Evolutionary conservation across 2,329 filamentous ascomycete genomes (phyloP).

Genomic region (Trichophyton verrucosum): DNA sequence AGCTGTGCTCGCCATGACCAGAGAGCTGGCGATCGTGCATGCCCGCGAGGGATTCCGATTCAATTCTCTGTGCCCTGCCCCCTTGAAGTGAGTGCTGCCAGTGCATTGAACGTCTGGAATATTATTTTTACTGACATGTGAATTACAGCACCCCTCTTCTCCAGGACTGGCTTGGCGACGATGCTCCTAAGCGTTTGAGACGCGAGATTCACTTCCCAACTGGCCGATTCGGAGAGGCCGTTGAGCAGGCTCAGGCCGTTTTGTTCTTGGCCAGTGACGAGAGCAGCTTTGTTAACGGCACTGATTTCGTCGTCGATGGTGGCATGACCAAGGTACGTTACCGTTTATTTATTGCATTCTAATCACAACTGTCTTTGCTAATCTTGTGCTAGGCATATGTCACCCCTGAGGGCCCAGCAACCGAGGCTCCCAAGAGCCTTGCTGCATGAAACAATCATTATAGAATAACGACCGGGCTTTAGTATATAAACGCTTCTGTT

Average conservation of each 20-base stretch:
- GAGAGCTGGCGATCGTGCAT: conserved; percentile 84
- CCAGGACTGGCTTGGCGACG: conserved; percentile 87
- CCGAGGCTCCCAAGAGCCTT: conserved; percentile 42
- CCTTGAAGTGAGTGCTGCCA: conserved; percentile 51
- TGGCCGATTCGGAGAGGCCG: conserved; percentile 81
- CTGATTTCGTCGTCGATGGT: conserved; percentile 89
- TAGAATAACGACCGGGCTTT: neutral
- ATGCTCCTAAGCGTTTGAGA: conserved; percentile 64
- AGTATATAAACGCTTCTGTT: neutral
- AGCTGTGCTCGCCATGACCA: conserved; percentile 76
- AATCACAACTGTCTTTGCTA: neutral
- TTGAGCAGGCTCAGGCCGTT: conserved; percentile 84
- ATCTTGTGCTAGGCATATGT: conserved; percentile 51
- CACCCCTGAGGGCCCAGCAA: conserved; percentile 47
- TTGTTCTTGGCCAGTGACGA: conserved; percentile 80
- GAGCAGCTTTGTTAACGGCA: conserved; percentile 78
- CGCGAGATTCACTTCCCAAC: conserved; percentile 83
- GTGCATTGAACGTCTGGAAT: neutral
- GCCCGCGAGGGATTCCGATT: conserved; percentile 81
- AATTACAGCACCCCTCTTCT: conserved; percentile 59
- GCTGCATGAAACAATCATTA: conserved; percentile 12
- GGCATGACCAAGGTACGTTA: conserved; percentile 65
- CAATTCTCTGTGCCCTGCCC: conserved; percentile 81
- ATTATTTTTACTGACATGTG: neutral
- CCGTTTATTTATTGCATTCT: neutral